Conservation (phyloP, 1,284 basidiomycete genomes). For the Boletus hoseneyae region DNA sequence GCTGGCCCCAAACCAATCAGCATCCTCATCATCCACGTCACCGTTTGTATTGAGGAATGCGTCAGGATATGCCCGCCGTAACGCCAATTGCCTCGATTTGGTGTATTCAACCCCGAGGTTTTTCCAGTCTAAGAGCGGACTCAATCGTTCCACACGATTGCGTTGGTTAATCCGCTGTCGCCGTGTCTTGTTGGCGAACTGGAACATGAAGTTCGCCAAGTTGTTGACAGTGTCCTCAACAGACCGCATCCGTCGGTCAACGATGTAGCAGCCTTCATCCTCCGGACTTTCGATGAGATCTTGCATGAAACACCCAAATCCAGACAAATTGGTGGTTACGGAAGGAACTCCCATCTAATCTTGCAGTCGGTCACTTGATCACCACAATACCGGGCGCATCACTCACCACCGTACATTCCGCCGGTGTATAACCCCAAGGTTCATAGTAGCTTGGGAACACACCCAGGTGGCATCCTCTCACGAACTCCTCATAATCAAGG, state of each 20-base stretch:
- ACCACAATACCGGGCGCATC: conserved; percentile 1
- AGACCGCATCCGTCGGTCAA: conserved; percentile 87
- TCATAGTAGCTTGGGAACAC: conserved; percentile 98
- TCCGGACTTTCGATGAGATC: conserved; percentile 92
- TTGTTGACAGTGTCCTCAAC: conserved; percentile 89
- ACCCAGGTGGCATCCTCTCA: conserved; percentile 94
- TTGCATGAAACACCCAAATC: conserved; percentile 98
- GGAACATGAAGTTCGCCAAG: conserved; percentile 71
- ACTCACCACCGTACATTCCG: conserved; percentile 79
- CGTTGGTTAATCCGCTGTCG: conserved; percentile 98
- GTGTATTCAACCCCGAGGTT: conserved; percentile 96
- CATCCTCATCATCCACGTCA: conserved; percentile 51
- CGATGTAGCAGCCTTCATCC: conserved; percentile 91
- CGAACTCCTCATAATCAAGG: conserved; percentile 98
- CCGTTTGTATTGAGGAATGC: conserved; percentile 66
- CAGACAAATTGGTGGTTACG: conserved; percentile 95
- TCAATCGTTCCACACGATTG: conserved; percentile 93
- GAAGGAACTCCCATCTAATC: conserved; percentile 93
- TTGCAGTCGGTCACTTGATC: conserved; percentile 12
- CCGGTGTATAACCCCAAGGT: conserved; percentile 90
- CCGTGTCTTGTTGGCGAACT: conserved; percentile 86
- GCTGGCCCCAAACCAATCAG: conserved; percentile 40
- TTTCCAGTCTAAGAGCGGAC: conserved; percentile 97
- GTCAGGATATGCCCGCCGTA: conserved; percentile 94
- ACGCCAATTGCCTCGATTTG: conserved; percentile 90